Evolutionary conservation across 352 stramenopile species (phyloP).

Genomic region (Globisporangium splendens): DNA sequence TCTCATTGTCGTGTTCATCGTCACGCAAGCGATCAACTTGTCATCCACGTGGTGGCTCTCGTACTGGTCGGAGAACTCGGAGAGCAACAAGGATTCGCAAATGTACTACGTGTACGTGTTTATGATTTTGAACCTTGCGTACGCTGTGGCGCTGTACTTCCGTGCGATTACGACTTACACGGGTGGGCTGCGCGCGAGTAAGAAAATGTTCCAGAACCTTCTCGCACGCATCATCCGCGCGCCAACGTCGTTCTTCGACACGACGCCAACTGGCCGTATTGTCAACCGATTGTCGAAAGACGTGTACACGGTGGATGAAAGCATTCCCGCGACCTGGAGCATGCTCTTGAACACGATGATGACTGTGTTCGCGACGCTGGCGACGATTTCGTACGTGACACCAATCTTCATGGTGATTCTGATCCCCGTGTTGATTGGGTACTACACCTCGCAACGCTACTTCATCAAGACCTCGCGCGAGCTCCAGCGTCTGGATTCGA

Average conservation of each 20-base stretch:
- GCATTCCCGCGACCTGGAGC: constrained; percentile 61
- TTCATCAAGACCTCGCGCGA: constrained; percentile 91
- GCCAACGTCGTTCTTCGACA: constrained; percentile 82
- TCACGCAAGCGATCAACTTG: constrained; percentile 46
- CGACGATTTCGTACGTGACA: constrained; percentile 69
- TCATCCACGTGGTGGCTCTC: constrained; percentile 86
- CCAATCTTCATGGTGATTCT: constrained; percentile 71
- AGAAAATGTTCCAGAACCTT: constrained; percentile 57
- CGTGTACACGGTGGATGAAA: constrained; percentile 73
- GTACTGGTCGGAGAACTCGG: constrained; percentile 82
- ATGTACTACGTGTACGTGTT: constrained; percentile 88
- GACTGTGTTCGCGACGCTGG: constrained; percentile 57
- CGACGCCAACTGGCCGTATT: constrained; percentile 72
- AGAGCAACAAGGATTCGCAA: constrained; percentile 30
- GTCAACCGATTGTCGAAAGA: constrained; percentile 80
- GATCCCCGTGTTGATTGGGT: constrained; percentile 60
- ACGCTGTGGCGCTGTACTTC: constrained; percentile 60
- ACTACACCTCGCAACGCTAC: constrained; percentile 86
- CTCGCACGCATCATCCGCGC: constrained; percentile 89
- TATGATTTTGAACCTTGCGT: constrained; percentile 59
- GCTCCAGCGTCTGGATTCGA: constrained; percentile 95
- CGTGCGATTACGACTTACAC: constrained; percentile 59
- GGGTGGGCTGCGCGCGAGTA: constrained; percentile 49
- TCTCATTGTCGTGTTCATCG: constrained; percentile 44
- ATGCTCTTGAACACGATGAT: constrained; percentile 75